phyloP scores from a whole-genome alignment of 164 flowering plant genomes.

The Sedum album region DNA sequence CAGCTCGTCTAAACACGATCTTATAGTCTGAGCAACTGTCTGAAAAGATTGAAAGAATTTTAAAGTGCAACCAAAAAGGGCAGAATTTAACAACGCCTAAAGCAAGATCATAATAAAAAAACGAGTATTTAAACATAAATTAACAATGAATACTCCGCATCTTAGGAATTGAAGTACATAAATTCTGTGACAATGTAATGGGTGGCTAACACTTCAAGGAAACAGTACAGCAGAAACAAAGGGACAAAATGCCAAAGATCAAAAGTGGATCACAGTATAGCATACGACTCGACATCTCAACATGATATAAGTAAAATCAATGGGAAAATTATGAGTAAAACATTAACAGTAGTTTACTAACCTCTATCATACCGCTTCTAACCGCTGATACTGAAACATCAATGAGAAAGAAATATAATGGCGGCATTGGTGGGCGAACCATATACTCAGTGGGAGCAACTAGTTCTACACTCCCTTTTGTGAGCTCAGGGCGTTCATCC shows the following conservation, averaged over 20 bases:
- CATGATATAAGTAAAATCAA: too few relatives aligned
- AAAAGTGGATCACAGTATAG: background rate
- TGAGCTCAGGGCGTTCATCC: slow-evolving; percentile 86
- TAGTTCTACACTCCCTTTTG: slow-evolving; percentile 87
- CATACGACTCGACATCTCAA: too few relatives aligned
- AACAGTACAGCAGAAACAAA: background rate
- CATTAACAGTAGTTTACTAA: slow-evolving; percentile 17
- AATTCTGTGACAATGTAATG: too few relatives aligned
- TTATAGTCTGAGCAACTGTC: slow-evolving; percentile 86
- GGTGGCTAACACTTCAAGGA: background rate
- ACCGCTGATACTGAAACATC: slow-evolving; percentile 86
- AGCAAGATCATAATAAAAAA: background rate
- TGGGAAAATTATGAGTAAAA: too few relatives aligned
- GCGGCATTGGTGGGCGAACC: slow-evolving; percentile 99
- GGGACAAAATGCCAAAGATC: background rate
- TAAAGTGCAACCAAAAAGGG: background rate
- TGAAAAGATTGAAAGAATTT: slow-evolving; percentile 19
- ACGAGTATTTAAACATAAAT: background rate
- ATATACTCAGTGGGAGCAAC: slow-evolving; percentile 98
- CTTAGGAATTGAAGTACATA: background rate
- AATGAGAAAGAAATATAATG: slow-evolving; percentile 86
- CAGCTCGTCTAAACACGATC: slow-evolving; percentile 74
- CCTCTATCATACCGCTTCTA: slow-evolving; percentile 97
- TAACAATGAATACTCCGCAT: background rate
- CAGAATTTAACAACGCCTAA: background rate